Base-by-base conservation (phyloP, 2,329 filamentous ascomycete genomes). In the Colletotrichum incanum region DNA sequence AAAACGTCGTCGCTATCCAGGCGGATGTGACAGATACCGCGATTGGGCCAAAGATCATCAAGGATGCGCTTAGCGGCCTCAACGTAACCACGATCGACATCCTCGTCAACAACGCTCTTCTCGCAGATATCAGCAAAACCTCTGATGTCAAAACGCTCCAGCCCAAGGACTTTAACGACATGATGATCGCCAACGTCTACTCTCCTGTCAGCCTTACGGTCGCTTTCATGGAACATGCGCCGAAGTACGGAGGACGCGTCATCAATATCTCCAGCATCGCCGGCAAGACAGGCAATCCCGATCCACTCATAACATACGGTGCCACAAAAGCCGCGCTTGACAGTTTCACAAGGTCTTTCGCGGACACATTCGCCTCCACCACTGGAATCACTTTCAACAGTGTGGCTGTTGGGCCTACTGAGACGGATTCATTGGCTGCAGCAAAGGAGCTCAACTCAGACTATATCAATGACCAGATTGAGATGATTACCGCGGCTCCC, bases 291-390 rank as follows among this genome's bases (percentile, higher is more conserved):
- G 47, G 58, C n/a, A 68, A 68, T 2, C 5, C 60, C 5, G 43
- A 63, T 8, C 41, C 50, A 0, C 26, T 56, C 7, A 56, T 64
- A 4, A 68, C 49, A 0, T 83, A 83, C 34, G 79, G 74, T 0
- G 76, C 79, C 3, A 80, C 79, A 0, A 83, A 83, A 63, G 81
- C 80, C 4, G 80, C 81, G 0, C 67, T 77, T 26, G 80, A 81
- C 58, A 76, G 77, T 3, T 60, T 78, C 4, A 74, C 71, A 8
- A 75, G 79, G 3, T 76, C 76, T 0, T 80, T 78, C 76, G 79
- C 80, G 1, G 77, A 76, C n/a, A 77, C 78, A 34, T 77, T 81
- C 0, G 78, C 79, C 11, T 76, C 76, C 6, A 67, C 60, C 0
- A 73, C 78, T 5, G 75, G 73, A 0, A 76, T 77, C 6, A 80